Percentiles rank a stretch among this genome's conserved stretches.
phyloP scores from a whole-genome alignment of 1,139 yeast species.

The Pichia sp. region DNA sequence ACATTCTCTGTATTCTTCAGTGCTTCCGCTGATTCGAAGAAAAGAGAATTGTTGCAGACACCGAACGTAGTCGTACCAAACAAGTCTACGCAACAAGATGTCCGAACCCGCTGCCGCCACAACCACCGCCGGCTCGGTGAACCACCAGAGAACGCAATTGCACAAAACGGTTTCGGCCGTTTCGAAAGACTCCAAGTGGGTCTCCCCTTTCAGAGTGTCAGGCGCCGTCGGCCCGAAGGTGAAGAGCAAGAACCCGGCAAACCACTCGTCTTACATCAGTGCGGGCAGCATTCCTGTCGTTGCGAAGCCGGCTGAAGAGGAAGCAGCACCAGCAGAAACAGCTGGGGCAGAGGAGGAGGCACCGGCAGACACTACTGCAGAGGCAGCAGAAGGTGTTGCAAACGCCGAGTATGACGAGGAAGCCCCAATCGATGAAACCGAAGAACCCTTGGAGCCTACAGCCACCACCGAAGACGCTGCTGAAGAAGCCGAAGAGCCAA shows the following conservation, averaged over 20 bases:
- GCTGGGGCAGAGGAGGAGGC: background rate
- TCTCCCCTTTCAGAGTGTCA: slow-evolving; percentile 46
- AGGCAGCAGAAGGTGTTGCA: slow-evolving; percentile 5
- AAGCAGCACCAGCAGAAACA: background rate
- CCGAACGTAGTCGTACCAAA: too few relatives aligned
- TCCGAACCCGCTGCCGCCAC: background rate
- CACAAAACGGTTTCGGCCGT: slow-evolving; percentile 12
- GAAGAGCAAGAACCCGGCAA: slow-evolving; percentile 8
- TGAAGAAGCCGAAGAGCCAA: slow-evolving; percentile 9
- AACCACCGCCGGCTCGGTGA: background rate
- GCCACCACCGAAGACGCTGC: slow-evolving; percentile 24
- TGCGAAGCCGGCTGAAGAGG: slow-evolving; percentile 5
- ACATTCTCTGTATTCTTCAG: too few relatives aligned
- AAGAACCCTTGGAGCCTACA: background rate
- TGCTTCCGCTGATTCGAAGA: too few relatives aligned
- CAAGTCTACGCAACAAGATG: background rate
- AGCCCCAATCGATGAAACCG: slow-evolving; percentile 11
- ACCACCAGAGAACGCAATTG: slow-evolving; percentile 9
- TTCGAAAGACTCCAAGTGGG: slow-evolving; percentile 36
- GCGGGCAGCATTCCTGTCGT: slow-evolving; percentile 9
- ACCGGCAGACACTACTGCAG: background rate
- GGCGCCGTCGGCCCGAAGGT: slow-evolving; percentile 17
- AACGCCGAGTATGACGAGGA: slow-evolving; percentile 3
- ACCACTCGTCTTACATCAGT: slow-evolving; percentile 28
- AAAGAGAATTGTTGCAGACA: too few relatives aligned